phyloP scores from a whole-genome alignment of 257 asterid species.

The Rehmannia glutinosa region DNA sequence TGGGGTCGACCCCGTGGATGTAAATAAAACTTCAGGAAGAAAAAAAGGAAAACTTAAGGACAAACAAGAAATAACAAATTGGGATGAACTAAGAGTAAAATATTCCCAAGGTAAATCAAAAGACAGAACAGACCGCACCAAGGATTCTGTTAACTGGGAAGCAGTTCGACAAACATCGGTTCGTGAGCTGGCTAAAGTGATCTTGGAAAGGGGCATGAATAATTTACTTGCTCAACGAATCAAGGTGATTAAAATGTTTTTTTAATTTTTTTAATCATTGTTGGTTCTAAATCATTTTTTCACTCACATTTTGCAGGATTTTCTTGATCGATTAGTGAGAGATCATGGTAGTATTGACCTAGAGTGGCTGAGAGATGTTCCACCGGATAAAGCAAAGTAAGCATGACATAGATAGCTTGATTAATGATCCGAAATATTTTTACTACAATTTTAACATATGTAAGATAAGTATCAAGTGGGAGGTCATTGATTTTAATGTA shows the following conservation, averaged over 20 bases:
- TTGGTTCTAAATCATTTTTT: not conserved
- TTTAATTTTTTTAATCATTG: not conserved
- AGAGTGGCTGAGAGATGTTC: conserved; percentile 65
- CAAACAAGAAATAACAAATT: conserved; percentile 26
- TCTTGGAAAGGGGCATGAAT: conserved; percentile 38
- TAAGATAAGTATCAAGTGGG: too few species aligned
- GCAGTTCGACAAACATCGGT: conserved; percentile 39
- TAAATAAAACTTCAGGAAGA: not conserved
- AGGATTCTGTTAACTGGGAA: conserved; percentile 53
- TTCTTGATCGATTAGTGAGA: conserved; percentile 34
- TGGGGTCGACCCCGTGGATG: not conserved
- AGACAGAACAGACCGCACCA: not conserved
- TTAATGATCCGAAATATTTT: too few species aligned
- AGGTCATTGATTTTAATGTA: too few species aligned
- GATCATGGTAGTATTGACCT: conserved; percentile 53
- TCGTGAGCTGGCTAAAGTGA: conserved; percentile 25
- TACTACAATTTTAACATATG: too few species aligned
- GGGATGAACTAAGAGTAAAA: conserved; percentile 40
- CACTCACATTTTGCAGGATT: conserved; percentile 24
- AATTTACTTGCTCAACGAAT: conserved; percentile 41
- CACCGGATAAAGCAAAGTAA: conserved; percentile 48
- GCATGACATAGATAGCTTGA: too few species aligned
- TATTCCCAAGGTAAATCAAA: conserved; percentile 3
- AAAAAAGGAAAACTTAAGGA: not conserved
- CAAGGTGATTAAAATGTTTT: too few species aligned